phyloP scores from a whole-genome alignment of 2,329 filamentous ascomycete species.

The Talaromyces sp. region DNA sequence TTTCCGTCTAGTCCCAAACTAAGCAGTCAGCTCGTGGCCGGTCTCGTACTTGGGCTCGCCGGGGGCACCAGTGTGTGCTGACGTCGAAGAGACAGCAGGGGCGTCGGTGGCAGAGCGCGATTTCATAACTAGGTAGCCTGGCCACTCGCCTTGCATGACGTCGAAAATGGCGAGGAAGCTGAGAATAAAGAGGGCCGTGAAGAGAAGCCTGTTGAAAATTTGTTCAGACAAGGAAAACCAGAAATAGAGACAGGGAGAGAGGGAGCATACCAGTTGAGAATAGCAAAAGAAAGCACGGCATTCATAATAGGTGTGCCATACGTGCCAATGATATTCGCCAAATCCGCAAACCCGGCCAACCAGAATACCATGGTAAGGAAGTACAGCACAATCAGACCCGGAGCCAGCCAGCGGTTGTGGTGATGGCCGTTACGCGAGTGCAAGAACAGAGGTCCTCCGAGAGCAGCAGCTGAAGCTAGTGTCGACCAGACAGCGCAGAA shows the following conservation, averaged over 20 bases:
- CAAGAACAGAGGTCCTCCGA: conserved; percentile 18
- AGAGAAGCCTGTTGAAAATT: conserved; percentile 19
- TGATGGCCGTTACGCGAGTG: conserved; percentile 12
- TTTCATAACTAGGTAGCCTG: conserved; percentile 16
- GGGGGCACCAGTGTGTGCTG: conserved; percentile 4
- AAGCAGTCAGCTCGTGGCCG: conserved; percentile 10
- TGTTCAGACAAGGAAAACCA: neutral
- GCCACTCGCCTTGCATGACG: conserved; percentile 20
- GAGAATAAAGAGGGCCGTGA: conserved; percentile 22
- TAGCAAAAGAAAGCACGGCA: conserved; percentile 23
- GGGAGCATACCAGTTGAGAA: conserved; percentile 22
- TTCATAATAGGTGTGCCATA: conserved; percentile 14
- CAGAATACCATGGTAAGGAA: conserved; percentile 27
- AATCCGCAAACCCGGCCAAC: conserved; percentile 24
- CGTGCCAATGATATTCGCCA: conserved; percentile 14
- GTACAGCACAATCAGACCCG: conserved; percentile 16
- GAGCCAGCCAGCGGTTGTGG: conserved; percentile 18
- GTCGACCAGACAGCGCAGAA: conserved; percentile 24
- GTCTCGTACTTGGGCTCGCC: conserved; percentile 10
- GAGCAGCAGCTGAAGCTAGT: conserved; percentile 14
- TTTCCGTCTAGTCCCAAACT: neutral
- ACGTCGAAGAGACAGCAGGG: neutral
- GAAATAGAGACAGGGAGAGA: neutral
- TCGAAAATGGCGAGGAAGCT: conserved; percentile 22
- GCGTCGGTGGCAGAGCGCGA: neutral